Evolutionary conservation across 148 eudicot species (phyloP), one percentile per base, ranked within the genome.

Genomic region (Diospyros kaki): DNA sequence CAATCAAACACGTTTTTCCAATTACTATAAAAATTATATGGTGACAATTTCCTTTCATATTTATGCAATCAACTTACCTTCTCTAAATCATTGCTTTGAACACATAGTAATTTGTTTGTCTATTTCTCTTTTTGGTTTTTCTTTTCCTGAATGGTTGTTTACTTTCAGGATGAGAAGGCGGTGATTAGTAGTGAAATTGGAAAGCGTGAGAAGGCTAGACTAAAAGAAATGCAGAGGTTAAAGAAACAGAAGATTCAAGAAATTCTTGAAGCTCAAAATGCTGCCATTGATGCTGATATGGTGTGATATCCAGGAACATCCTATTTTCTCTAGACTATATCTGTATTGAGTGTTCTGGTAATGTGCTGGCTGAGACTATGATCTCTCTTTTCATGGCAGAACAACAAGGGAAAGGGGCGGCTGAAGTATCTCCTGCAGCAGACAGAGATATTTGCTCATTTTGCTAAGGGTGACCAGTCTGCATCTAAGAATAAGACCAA

Each of bases 391-490:
- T 61, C 46, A 48, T 79, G 73, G 71, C 88, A 95, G 98, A 95
- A 95, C 78, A 92, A 85, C 82, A 92, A 83, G 86, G 98, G 98
- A 41, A 86, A 95, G 83, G 98, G 98, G 39, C 97, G 94, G 10
- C 80, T 95, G 83, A 90, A 89, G 80, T 95, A 90, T 73, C 96
- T 95, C 66, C 80, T 95, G 76, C 94, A 95, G 88, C 98, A 95
- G 74, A 95, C 98, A 0, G 98, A 95, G 77, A 81, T 95, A 74
- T 95, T 95, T 89, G 92, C 98, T 51, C 98, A 95, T 85, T 95
- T 95, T 84, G 97, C 98, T 58, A 90, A 92, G 83, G 91, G 92
- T 61, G 98, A 86, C 48, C 94, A 83, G 52, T 84, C 98, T 73
- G 70, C 86, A 9, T 51, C 91, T 9, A 78, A 77, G 79, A 95